Evolutionary conservation across 495 filamentous ascomycete genomes (phyloP).

Genomic region (Aspergillus nanangensis): DNA sequence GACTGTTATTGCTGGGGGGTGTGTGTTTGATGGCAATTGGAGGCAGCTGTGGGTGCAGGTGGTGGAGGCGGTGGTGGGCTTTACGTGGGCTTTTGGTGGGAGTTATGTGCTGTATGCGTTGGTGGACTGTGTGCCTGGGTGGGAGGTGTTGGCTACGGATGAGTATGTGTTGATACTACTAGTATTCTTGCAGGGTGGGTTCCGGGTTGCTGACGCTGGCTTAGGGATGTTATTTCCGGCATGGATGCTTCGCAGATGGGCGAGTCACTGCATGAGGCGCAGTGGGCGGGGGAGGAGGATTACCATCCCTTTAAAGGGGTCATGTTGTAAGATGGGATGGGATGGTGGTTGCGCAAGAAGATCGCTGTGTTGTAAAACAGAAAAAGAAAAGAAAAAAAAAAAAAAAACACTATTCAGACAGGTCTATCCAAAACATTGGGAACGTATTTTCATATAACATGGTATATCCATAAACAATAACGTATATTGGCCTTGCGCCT

Average conservation of each 20-base stretch:
- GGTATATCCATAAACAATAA: neutral
- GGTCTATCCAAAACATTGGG: neutral
- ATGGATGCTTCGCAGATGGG: slow-evolving; percentile 47
- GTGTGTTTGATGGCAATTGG: slow-evolving; percentile 47
- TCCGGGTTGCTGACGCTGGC: neutral
- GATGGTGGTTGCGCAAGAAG: no score
- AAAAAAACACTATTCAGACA: neutral
- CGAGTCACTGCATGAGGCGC: slow-evolving; percentile 35
- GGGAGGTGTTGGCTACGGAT: slow-evolving; percentile 27
- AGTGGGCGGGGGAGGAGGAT: slow-evolving; percentile 36
- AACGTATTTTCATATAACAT: neutral
- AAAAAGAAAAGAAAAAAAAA: no score
- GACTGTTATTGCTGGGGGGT: slow-evolving; percentile 32
- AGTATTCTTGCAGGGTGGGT: no score
- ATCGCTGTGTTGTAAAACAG: no score
- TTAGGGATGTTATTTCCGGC: slow-evolving; percentile 38
- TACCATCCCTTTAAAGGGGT: slow-evolving; percentile 37
- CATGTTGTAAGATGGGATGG: slow-evolving; percentile 5
- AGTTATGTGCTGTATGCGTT: slow-evolving; percentile 24
- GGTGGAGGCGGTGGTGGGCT: slow-evolving; percentile 36
- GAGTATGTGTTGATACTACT: slow-evolving; percentile 22
- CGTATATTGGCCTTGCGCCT: no score
- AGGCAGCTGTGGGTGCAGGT: slow-evolving; percentile 51
- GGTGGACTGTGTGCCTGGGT: slow-evolving; percentile 30
- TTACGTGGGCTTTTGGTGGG: slow-evolving; percentile 32